Base-by-base conservation (phyloP, 2,329 filamentous ascomycete genomes). In the Phoma sp. region DNA sequence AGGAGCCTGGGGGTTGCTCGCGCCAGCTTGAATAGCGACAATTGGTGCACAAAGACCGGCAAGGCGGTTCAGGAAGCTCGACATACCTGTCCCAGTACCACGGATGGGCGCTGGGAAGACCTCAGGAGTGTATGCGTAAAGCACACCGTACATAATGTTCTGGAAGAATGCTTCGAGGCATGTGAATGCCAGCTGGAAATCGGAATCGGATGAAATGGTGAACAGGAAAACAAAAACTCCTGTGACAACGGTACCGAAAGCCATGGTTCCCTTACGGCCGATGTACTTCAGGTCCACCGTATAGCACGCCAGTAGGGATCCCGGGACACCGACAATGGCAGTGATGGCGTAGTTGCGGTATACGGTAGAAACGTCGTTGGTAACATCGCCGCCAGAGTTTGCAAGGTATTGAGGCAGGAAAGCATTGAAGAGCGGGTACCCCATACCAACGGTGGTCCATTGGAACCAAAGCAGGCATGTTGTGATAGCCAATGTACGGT, bases 331-430 rank as follows among this genome's bases (percentile, higher is more conserved):
- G 42, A 87, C 83, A 33, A 91, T 78, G 36, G 88, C 89, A 13
- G 89, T 91, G 71, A 96, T 92, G 71, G 87, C 87, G 72, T 92
- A 93, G 79, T 91, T 91, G 57, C 89, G 87, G 77, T 95, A 96
- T 0, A 85, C 78, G 30, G 76, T 72, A 42, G 58, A 58, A 3
- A 60, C 65, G 13, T 68, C 59, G n/a, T 66, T 69, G 2, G 55
- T 48, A 1, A 66, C 58, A 0, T 46, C 64, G 13, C 63, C 61
- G 9, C 78, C 78, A 24, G 84, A 82, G 51, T 86, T 83, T 23
- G 86, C 84, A 55, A 96, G 84, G 68, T 95, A 95, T 63, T 95
- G 89, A 0, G 91, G 91, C n/a, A 96, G 81, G 76, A 96, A 96
- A 47, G 89, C 89, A 73, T 95, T 95, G 82, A 93, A 96, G 1